A percentile compares a stretch with the other conserved stretches of the same genome.
These are phyloP conservation scores for Verticillium albo-atrum DNA, from an alignment of 2,329 filamentous ascomycete species.

Conservation along the genomic window DNA sequence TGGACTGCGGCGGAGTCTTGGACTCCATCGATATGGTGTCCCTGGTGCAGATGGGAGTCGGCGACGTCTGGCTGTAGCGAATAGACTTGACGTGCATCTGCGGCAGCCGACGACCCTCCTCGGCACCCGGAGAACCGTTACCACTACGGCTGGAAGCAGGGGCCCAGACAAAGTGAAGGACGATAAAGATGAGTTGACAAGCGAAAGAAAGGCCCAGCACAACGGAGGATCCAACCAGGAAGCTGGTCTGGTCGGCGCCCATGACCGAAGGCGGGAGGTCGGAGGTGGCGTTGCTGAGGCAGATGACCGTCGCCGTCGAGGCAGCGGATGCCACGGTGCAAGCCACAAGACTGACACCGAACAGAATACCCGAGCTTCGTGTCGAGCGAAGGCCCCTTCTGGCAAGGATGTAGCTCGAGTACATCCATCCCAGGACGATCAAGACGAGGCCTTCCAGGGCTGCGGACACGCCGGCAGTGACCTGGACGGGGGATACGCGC, in stretches of 20 bases:
- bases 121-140: constrained; percentile 19
- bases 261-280: constrained; percentile 24
- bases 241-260: constrained; percentile 24
- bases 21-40: constrained; percentile 30
- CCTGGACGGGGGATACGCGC: constrained; percentile 25
- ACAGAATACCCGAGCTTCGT: constrained; percentile 26
- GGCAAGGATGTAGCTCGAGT: constrained; percentile 22
- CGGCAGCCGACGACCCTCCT: constrained; percentile 23
- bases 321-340: constrained; percentile 40
- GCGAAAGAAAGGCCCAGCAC: constrained; percentile 40
- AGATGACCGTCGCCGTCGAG: constrained; percentile 39
- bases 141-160: constrained; percentile 14
- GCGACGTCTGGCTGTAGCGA: constrained; percentile 43
- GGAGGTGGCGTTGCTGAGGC: constrained; percentile 27
- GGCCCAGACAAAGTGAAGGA: constrained; percentile 35
- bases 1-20: constrained; percentile 39
- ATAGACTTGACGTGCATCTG: constrained; percentile 45
- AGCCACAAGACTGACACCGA: constrained; percentile 31
- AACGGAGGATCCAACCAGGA: constrained; percentile 40
- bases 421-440: constrained; percentile 25
- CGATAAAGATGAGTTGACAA: constrained; percentile 44
- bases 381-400: constrained; percentile 11
- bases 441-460: constrained; percentile 31
- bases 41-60: constrained; percentile 20
- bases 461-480: constrained; percentile 31